phyloP scores from a whole-genome alignment of 352 stramenopile genomes.

The Hyaloperonospora arabidopsidis region DNA sequence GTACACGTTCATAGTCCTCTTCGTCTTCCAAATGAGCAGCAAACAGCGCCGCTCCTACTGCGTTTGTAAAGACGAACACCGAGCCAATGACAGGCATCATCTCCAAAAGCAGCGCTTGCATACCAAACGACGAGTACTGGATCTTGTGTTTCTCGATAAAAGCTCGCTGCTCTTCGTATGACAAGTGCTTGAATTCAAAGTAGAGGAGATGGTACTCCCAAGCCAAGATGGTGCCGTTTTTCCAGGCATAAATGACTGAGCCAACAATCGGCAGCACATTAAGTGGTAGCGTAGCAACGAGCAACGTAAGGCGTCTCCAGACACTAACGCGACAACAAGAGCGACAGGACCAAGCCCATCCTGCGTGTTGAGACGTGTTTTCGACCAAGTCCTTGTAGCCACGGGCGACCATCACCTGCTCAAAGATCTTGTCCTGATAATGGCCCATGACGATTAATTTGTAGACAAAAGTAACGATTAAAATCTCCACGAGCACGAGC shows the following conservation, averaged over 20 bases:
- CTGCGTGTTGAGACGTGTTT: slow-evolving; percentile 35
- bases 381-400: slow-evolving; percentile 45
- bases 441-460: slow-evolving; percentile 44
- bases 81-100: slow-evolving; percentile 60
- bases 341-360: slow-evolving; percentile 36
- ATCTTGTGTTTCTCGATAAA: slow-evolving; percentile 40
- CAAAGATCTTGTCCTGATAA: slow-evolving; percentile 62
- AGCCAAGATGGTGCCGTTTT: slow-evolving; percentile 58
- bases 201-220: slow-evolving; percentile 75
- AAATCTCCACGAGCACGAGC: slow-evolving; percentile 61
- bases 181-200: slow-evolving; percentile 60
- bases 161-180: slow-evolving; percentile 47
- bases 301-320: slow-evolving; percentile 36
- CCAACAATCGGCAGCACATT: slow-evolving; percentile 62
- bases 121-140: slow-evolving; percentile 62
- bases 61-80: slow-evolving; percentile 69
- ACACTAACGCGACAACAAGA: slow-evolving; percentile 57
- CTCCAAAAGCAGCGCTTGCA: slow-evolving; percentile 64
- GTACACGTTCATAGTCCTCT: no score
- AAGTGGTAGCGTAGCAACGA: slow-evolving; percentile 56
- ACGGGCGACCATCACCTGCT: slow-evolving; percentile 41
- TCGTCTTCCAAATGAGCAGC: no score
- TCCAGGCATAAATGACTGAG: slow-evolving; percentile 52
- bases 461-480: slow-evolving; percentile 65
- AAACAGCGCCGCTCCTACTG: slow-evolving; percentile 47